These are phyloP conservation scores for Gentiana macrophylla DNA, from an alignment of 257 asterid genomes.

Conservation along the genomic window DNA sequence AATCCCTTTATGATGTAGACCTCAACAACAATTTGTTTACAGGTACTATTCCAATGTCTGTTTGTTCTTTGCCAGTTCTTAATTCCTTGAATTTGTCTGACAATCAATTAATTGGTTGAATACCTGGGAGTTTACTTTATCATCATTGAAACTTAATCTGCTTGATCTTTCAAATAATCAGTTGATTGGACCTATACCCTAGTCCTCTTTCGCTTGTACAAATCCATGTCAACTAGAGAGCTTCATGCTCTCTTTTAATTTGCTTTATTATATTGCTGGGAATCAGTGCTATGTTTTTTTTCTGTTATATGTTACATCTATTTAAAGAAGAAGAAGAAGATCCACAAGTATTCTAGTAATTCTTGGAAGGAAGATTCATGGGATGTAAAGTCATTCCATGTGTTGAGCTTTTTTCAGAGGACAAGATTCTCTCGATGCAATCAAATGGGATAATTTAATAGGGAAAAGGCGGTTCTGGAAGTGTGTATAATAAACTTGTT, in stretches of 20 bases:
- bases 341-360: slow-evolving; percentile 9
- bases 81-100: slow-evolving; percentile 62
- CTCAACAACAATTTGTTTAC: slow-evolving; percentile 47
- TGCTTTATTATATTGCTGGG: slow-evolving; percentile 15
- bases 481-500: slow-evolving; percentile 19
- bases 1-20: slow-evolving; percentile 42
- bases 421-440: slow-evolving; percentile 16
- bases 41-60: slow-evolving; percentile 44
- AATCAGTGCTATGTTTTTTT: slow-evolving; percentile 5
- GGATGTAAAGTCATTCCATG: slow-evolving; percentile 21
- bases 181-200: slow-evolving; percentile 25
- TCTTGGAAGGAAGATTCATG: slow-evolving; percentile 20
- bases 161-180: slow-evolving; percentile 64
- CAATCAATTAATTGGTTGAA: slow-evolving; percentile 61
- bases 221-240: slow-evolving; percentile 9
- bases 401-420: slow-evolving; percentile 22
- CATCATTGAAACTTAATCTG: slow-evolving; percentile 50
- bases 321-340: slow-evolving; percentile 15
- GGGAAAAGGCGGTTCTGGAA: slow-evolving; percentile 28
- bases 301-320: slow-evolving; percentile 15
- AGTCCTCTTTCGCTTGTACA: slow-evolving; percentile 18
- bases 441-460: slow-evolving; percentile 24
- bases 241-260: slow-evolving; percentile 5
- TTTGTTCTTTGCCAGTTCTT: slow-evolving; percentile 50
- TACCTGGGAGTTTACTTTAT: slow-evolving; percentile 42